Base-by-base conservation (phyloP, 768 basidiomycete genomes). In the Piloderma croceum region DNA sequence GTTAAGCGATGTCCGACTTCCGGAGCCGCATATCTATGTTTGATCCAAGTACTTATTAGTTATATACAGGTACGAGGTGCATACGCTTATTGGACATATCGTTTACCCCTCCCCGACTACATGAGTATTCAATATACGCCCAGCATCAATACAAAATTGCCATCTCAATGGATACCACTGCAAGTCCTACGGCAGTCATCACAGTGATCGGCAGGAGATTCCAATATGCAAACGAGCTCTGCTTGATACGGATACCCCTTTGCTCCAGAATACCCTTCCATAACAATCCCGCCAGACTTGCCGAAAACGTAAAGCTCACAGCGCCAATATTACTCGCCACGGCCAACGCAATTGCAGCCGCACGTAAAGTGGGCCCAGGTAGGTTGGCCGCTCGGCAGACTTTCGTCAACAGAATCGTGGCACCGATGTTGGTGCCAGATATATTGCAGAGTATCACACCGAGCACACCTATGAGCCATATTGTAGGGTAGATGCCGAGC, bases 281-380 rank as follows among this genome's bases (percentile, higher is more conserved):
- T 11, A 96, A 68, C 31, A 98, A 64, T 1, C 92, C 92, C 0
- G 90, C 91, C 12, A 96, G 75, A 40, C 85, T 89, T 1, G 88
- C 89, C 5, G 83, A 83, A 55, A 92, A 93, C 7, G 89, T 87
- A 55, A 88, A 83, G 46, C 81, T 85, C 49, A 93, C 84, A 2
- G 93, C 93, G 10, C 93, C 93, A 24, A 90, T 83, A 60, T 96
- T 96, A 41, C 80, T 84, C 3, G 86, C 84, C 0, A 96, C 71
- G 6, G 91, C 92, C 10, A 96, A 73, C 0, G 90, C 75, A 35
- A 81, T 74, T 1, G 75, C 79, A 1, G 80, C 83, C 1, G 75
- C 80, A 13, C 75, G 70, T n/a, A 59, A 46, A 34, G 52, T 63
- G 43, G 57, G 49, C 5, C 50, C 39, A 15, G 65, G 57, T 3